Evolutionary conservation across 2,329 filamentous ascomycete species (phyloP).

Genomic region (Cercospora sesami): DNA sequence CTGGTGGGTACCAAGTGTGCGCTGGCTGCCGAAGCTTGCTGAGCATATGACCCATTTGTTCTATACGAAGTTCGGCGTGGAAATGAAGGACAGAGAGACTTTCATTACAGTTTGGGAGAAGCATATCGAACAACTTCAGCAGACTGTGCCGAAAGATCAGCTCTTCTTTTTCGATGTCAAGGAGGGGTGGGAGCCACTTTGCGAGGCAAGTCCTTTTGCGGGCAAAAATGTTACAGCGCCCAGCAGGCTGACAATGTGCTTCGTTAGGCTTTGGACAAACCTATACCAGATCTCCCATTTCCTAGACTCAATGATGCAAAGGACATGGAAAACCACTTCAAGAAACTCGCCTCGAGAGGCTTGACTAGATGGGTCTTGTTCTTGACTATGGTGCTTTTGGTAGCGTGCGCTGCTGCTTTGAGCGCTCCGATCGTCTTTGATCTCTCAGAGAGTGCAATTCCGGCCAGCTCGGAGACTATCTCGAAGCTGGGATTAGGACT

Average conservation of each 20-base stretch:
- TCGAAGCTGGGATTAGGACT: background rate
- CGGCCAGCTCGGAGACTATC: background rate
- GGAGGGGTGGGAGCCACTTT: conserved; percentile 36
- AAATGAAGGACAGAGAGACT: background rate
- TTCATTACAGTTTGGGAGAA: conserved; percentile 3
- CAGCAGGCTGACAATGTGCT: background rate
- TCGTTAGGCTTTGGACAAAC: conserved; percentile 20
- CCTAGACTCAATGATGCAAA: conserved; percentile 24
- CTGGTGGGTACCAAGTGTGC: conserved; percentile 21
- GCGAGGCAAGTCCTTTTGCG: conserved; percentile 22
- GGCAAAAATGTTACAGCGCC: background rate
- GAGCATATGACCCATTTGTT: conserved; percentile 12
- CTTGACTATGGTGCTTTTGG: background rate
- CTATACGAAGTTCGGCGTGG: conserved; percentile 7
- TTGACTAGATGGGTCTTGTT: conserved; percentile 15
- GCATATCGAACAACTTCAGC: conserved; percentile 16
- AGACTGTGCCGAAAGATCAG: conserved; percentile 12
- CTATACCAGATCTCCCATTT: conserved; percentile 28
- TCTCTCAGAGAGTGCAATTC: background rate
- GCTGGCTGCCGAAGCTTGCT: conserved; percentile 11
- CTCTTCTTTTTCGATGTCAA: conserved; percentile 29
- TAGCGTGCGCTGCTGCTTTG: background rate
- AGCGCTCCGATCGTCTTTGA: background rate
- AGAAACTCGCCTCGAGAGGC: conserved; percentile 9
- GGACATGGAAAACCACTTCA: conserved; percentile 15